A percentile compares a stretch with the other conserved stretches of the same genome.
phyloP scores from a whole-genome alignment of 805 yeast genomes.

The Schizosaccharomyces lindneri region DNA sequence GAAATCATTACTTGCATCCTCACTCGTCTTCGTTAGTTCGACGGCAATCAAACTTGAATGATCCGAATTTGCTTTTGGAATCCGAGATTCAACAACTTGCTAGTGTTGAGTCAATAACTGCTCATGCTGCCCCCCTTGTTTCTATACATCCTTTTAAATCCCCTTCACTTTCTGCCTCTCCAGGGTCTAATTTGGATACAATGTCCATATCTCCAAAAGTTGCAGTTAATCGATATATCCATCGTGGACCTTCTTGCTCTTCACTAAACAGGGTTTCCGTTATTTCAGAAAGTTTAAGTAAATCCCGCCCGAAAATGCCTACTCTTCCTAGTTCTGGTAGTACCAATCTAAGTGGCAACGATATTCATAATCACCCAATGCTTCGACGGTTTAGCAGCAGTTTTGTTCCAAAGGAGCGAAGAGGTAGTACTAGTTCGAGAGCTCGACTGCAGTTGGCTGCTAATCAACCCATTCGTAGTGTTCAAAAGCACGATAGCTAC shows the following conservation, averaged over 20 bases:
- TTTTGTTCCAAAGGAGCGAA: constrained; percentile 15
- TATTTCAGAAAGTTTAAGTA: constrained; percentile 2
- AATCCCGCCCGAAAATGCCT: constrained; percentile 13
- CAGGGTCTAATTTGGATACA: neutral
- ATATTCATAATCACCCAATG: neutral
- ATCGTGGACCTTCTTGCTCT: constrained; percentile 20
- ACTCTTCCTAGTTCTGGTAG: constrained; percentile 12
- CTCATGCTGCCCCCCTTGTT: constrained; percentile 14
- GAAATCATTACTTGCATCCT: neutral
- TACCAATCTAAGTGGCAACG: constrained; percentile 15
- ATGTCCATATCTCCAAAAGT: constrained; percentile 12
- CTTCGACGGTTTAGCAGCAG: constrained; percentile 24
- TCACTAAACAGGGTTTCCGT: constrained; percentile 4
- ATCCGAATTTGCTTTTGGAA: neutral
- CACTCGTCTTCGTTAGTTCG: neutral
- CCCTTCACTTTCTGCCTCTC: constrained; percentile 25
- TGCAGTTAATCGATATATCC: constrained; percentile 10
- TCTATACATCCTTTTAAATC: constrained; percentile 36
- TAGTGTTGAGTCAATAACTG: neutral
- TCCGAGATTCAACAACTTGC: neutral
- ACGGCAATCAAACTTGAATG: neutral
- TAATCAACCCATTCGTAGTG: neutral
- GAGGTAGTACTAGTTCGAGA: constrained; percentile 24
- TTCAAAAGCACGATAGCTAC: neutral
- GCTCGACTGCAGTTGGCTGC: constrained; percentile 24